A percentile compares a stretch with the other conserved stretches of the same genome.
Conservation (phyloP, 148 eudicot species). For the Rhododendron henanense region DNA sequence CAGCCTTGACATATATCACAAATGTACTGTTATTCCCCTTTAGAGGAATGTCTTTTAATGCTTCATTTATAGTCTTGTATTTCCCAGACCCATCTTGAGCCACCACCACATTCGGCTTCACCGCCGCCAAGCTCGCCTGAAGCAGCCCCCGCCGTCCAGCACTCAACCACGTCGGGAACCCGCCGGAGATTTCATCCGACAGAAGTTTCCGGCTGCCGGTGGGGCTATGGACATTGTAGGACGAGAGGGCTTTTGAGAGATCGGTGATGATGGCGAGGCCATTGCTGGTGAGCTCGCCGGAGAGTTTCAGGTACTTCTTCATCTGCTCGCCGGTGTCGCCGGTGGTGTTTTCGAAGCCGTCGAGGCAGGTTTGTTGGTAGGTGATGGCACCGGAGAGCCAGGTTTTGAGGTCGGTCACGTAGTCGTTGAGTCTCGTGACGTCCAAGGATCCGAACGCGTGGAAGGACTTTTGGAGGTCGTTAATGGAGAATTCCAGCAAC, state of each 20-base stretch:
- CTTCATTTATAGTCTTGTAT: slow-evolving; percentile 48
- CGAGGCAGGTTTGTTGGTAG: slow-evolving; percentile 44
- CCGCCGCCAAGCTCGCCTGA: not conserved
- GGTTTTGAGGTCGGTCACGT: slow-evolving; percentile 33
- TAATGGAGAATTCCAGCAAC: slow-evolving; percentile 25
- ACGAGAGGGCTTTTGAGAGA: not conserved
- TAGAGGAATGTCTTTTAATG: slow-evolving; percentile 35
- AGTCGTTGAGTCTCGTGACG: slow-evolving; percentile 12
- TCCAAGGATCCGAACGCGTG: slow-evolving; percentile 12
- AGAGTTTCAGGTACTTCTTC: slow-evolving; percentile 5
- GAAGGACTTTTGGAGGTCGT: slow-evolving; percentile 36
- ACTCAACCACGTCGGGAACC: slow-evolving; percentile 24
- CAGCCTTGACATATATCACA: slow-evolving; percentile 45
- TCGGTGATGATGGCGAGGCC: slow-evolving; percentile 19
- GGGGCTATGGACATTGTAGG: not conserved
- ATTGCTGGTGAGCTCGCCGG: slow-evolving; percentile 15
- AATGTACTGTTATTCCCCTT: slow-evolving; percentile 13
- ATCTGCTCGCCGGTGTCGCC: slow-evolving; percentile 39
- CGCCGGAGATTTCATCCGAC: not conserved
- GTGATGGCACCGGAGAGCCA: slow-evolving; percentile 56
- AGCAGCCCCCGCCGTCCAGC: slow-evolving; percentile 19
- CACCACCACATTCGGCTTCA: slow-evolving; percentile 50
- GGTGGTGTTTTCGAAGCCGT: slow-evolving; percentile 33
- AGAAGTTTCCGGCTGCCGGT: not conserved
- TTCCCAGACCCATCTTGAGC: slow-evolving; percentile 67